Percentiles rank a stretch among this genome's conserved stretches.
These are phyloP conservation scores for Diaporthe citrichinensis DNA, from an alignment of 2,329 filamentous ascomycete species.

Conservation along the genomic window DNA sequence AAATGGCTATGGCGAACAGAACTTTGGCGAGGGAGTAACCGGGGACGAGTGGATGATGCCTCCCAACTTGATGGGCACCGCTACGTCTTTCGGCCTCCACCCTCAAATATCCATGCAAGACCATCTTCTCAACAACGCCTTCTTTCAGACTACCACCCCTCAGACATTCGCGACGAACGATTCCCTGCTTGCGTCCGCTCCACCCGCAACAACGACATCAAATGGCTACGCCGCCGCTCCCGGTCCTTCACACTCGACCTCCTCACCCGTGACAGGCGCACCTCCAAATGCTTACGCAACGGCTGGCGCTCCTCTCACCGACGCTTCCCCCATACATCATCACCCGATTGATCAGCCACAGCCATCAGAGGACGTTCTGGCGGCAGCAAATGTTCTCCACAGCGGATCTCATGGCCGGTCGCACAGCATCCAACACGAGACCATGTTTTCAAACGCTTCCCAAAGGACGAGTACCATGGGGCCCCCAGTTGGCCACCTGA, in stretches of 20 bases:
- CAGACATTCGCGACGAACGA: slow-evolving; percentile 24
- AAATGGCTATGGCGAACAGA: slow-evolving; percentile 55
- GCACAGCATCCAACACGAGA: slow-evolving; percentile 45
- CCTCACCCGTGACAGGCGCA: slow-evolving; percentile 8
- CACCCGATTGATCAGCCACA: slow-evolving; percentile 48
- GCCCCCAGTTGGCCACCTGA: slow-evolving; percentile 57
- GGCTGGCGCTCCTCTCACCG: slow-evolving; percentile 6
- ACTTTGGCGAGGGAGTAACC: slow-evolving; percentile 65
- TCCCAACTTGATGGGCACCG: slow-evolving; percentile 75
- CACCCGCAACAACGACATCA: slow-evolving; percentile 20
- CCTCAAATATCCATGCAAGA: slow-evolving; percentile 49
- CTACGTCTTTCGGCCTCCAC: slow-evolving; percentile 73
- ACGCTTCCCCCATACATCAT: slow-evolving; percentile 45
- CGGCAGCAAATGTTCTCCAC: slow-evolving; percentile 67
- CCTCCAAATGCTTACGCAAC: background rate
- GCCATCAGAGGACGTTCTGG: slow-evolving; percentile 69
- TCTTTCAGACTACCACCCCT: slow-evolving; percentile 47
- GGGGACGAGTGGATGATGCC: slow-evolving; percentile 71
- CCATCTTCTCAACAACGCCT: slow-evolving; percentile 46
- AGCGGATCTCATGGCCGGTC: slow-evolving; percentile 54
- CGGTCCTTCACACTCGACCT: slow-evolving; percentile 22
- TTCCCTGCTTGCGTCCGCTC: slow-evolving; percentile 27
- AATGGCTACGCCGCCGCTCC: slow-evolving; percentile 23
- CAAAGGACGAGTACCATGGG: slow-evolving; percentile 38
- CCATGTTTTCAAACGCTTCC: slow-evolving; percentile 15